These are phyloP conservation scores for Fusarium concolor DNA, from an alignment of 2,329 filamentous ascomycete species.

Conservation along the genomic window DNA sequence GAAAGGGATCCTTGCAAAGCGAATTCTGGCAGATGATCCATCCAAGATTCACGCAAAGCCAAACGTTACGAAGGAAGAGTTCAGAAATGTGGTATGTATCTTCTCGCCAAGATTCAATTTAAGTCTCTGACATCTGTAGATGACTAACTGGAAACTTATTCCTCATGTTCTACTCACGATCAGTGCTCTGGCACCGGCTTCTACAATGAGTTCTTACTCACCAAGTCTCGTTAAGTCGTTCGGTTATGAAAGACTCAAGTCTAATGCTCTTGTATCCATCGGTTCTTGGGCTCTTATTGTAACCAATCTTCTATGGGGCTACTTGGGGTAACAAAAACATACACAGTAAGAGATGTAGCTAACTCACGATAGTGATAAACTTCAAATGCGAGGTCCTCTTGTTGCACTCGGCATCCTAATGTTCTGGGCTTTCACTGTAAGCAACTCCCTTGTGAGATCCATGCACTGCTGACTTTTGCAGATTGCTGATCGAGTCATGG, in stretches of 20 bases:
- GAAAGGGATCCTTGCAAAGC: slow-evolving; percentile 48
- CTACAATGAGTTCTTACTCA: slow-evolving; percentile 36
- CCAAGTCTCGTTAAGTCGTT: slow-evolving; percentile 49
- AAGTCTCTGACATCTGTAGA: slow-evolving; percentile 34
- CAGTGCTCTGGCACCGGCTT: slow-evolving; percentile 31
- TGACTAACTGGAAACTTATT: slow-evolving; percentile 54
- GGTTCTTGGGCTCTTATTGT: slow-evolving; percentile 51
- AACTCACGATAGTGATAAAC: slow-evolving; percentile 28
- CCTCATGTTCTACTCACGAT: slow-evolving; percentile 48
- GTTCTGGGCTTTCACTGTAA: slow-evolving; percentile 33
- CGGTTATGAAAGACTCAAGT: slow-evolving; percentile 50
- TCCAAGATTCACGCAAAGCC: slow-evolving; percentile 49
- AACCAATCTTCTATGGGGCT: slow-evolving; percentile 50
- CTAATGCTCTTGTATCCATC: slow-evolving; percentile 50
- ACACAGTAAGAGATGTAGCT: neutral
- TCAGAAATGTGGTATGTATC: slow-evolving; percentile 49
- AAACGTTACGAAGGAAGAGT: slow-evolving; percentile 48
- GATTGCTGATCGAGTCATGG: slow-evolving; percentile 35
- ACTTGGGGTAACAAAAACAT: neutral
- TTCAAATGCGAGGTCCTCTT: slow-evolving; percentile 36
- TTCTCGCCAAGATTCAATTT: neutral
- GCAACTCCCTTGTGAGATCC: neutral
- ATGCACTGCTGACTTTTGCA: slow-evolving; percentile 1
- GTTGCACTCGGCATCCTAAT: slow-evolving; percentile 32
- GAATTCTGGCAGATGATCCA: slow-evolving; percentile 48